Conservation (phyloP, 2,329 filamentous ascomycete genomes). For the Aureobasidium vineae region DNA sequence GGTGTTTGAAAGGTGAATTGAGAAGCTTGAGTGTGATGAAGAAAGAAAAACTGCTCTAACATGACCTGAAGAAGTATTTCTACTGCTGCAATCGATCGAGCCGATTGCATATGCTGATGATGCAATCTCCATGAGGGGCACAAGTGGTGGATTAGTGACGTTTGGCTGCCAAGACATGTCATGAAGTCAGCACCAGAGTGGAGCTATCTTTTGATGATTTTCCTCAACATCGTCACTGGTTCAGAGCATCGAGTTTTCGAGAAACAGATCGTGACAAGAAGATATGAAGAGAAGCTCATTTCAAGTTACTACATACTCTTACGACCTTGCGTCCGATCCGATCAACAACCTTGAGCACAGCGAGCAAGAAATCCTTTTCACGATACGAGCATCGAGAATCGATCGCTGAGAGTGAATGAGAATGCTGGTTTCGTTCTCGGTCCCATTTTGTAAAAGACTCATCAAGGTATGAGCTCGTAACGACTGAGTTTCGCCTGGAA, state of each 20-base stretch:
- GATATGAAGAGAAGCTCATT: neutral
- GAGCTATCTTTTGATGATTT: neutral
- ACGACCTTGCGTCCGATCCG: neutral
- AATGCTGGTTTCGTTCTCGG: neutral
- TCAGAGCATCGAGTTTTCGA: conserved; percentile 7
- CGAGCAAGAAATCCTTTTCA: neutral
- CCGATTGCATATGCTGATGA: neutral
- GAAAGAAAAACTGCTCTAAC: conserved; percentile 1
- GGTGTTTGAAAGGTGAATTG: conserved; percentile 28
- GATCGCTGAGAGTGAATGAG: neutral
- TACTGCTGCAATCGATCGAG: conserved; percentile 24
- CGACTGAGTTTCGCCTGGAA: neutral
- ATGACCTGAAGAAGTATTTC: conserved; percentile 22
- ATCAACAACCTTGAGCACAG: neutral
- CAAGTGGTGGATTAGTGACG: neutral
- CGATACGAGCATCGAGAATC: neutral
- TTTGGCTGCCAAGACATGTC: conserved; percentile 5
- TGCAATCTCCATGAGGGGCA: neutral
- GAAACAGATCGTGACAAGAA: neutral
- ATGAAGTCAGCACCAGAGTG: conserved; percentile 22
- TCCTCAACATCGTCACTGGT: neutral
- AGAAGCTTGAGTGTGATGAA: conserved; percentile 24
- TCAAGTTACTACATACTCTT: neutral
- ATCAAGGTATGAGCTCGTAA: neutral
- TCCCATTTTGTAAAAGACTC: neutral